Evolutionary conservation across 768 basidiomycete species (phyloP).

Genomic region (Lentinula aciculospora): DNA sequence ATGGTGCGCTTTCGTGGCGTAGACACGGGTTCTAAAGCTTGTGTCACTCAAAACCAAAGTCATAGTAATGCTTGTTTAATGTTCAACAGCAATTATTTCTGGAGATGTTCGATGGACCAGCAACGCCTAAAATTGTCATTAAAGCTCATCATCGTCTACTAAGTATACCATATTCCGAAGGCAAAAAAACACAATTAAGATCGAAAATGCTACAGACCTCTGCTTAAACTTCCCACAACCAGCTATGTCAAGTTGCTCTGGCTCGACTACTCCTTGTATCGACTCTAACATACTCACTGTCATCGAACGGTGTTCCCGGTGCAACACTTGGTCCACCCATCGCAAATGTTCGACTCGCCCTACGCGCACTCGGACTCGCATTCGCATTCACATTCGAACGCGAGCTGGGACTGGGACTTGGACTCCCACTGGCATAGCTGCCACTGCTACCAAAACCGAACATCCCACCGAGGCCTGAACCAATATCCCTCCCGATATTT

Average conservation of each 20-base stretch:
- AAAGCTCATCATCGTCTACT: no score
- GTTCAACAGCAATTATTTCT: no score
- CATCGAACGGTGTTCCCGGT: slow-evolving; percentile 29
- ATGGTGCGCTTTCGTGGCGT: no score
- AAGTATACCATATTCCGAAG: no score
- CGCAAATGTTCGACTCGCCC: background rate
- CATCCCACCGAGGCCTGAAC: background rate
- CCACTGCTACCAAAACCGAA: background rate
- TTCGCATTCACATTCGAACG: background rate
- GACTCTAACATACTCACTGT: slow-evolving; percentile 77
- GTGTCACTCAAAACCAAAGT: no score
- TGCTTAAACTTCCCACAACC: no score
- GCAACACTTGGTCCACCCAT: background rate
- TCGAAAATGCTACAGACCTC: no score
- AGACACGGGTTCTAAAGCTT: no score
- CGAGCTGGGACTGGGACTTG: background rate
- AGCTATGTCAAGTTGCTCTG: slow-evolving; percentile 20
- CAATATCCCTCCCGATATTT: background rate
- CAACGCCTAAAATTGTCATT: no score
- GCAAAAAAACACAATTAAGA: no score
- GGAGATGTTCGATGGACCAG: no score
- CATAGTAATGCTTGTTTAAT: no score
- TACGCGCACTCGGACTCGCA: slow-evolving; percentile 2
- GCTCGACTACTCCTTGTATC: slow-evolving; percentile 67
- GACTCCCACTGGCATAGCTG: background rate